Percentiles rank a stretch among this genome's conserved stretches.
Evolutionary conservation across 352 stramenopile genomes (phyloP).

Genomic region (Halophytophthora polymorphica): DNA sequence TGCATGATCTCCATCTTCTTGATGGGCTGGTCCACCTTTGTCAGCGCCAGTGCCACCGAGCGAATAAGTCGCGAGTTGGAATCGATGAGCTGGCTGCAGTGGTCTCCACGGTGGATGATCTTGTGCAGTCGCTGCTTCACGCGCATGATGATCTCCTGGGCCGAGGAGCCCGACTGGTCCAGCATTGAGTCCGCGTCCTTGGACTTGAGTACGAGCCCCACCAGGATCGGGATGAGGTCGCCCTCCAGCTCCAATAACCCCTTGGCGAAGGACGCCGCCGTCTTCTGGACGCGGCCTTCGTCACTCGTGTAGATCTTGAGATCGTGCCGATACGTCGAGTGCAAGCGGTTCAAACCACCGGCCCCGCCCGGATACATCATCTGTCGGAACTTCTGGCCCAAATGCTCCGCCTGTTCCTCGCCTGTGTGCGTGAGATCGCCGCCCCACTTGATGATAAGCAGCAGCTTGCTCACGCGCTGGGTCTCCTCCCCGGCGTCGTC

Average conservation of each 20-base stretch:
- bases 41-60: conserved; percentile 73
- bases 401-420: conserved; percentile 92
- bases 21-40: conserved; percentile 92
- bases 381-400: conserved; percentile 90
- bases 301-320: conserved; percentile 99
- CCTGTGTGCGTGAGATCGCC: conserved; percentile 98
- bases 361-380: conserved; percentile 91
- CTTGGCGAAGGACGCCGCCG: conserved; percentile 98
- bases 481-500: conserved; percentile 25
- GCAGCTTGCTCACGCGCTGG: conserved; percentile 77
- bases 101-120: conserved; percentile 83
- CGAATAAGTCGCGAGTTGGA: conserved; percentile 78
- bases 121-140: conserved; percentile 87
- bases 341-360: conserved; percentile 96
- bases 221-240: conserved; percentile 98
- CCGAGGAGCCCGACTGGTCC: conserved; percentile 96
- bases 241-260: conserved; percentile 98
- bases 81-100: conserved; percentile 73
- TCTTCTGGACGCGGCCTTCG: conserved; percentile 99
- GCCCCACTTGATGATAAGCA: conserved; percentile 99
- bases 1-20: conserved; percentile 91
- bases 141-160: conserved; percentile 87
- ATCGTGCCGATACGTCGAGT: conserved; percentile 99
- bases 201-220: conserved; percentile 89
- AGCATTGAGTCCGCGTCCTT: conserved; percentile 96